phyloP scores from a whole-genome alignment of 306 rosid species.

The Biancaea sappan region DNA sequence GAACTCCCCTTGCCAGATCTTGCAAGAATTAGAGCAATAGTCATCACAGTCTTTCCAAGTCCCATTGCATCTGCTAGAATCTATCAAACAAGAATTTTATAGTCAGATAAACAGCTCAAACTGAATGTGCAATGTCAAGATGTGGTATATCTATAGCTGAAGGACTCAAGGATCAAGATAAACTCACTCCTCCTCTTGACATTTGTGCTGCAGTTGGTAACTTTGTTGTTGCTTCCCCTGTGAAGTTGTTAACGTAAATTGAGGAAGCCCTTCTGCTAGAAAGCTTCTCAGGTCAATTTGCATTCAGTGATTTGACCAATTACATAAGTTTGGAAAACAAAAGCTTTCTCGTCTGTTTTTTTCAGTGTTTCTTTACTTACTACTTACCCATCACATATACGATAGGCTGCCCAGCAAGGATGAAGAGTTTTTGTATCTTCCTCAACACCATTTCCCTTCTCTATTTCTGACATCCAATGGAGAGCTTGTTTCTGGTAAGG shows the following conservation, averaged over 20 bases:
- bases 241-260: conserved; percentile 72
- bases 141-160: not conserved
- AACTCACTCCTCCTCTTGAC: conserved; percentile 96
- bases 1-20: no score
- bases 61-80: conserved; percentile 96
- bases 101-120: conserved; percentile 30
- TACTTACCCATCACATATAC: conserved; percentile 69
- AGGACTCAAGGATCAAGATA: conserved; percentile 17
- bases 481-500: conserved; percentile 94
- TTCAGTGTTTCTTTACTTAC: not conserved
- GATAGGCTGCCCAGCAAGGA: conserved; percentile 91
- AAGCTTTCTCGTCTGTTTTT: not conserved
- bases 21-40: conserved; percentile 75
- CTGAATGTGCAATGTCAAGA: not conserved
- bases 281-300: conserved; percentile 5
- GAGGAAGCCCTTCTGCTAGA: conserved; percentile 52
- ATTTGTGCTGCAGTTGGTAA: conserved; percentile 72
- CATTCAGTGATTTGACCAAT: not conserved
- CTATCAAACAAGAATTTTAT: conserved; percentile 32
- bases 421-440: conserved; percentile 65
- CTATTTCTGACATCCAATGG: conserved; percentile 81
- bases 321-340: not conserved
- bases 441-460: conserved; percentile 62
- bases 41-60: conserved; percentile 96
- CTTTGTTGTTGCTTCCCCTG: conserved; percentile 70